Base-by-base conservation (phyloP, 345 rosid species). In the Cardamine resedifolia region DNA sequence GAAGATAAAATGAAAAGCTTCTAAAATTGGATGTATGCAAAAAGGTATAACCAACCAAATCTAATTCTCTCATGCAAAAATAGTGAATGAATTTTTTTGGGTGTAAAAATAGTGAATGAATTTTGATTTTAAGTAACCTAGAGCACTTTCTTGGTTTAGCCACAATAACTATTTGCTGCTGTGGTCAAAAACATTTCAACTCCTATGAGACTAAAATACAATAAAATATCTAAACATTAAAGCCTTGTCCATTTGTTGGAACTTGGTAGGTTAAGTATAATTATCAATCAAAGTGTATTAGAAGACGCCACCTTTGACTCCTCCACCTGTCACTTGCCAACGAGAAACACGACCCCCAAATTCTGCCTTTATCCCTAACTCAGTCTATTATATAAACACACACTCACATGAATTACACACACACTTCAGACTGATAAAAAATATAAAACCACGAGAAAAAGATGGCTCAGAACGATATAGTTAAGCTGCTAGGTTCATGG, bases 1-100 rank as follows among this genome's bases (percentile, higher is more conserved):
- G 87, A 84, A 78, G 90, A 89, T 49, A 92, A n/a, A n/a, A 84
- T 55, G 90, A 88, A 78, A 82, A 72, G 70, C 82, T 90, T 69
- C 77, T 88, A 16, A 74, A 79, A 2, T 24, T 90, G 97, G 91
- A 90, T 90, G 98, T 66, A 87, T 79, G 81, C 79, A 12, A 89
- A 83, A 83, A 86, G 6, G 30, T 27, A 27, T 27, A 4, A 5
- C 30, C 86, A 4, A 83, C 81, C 38, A 85, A 92, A 10, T 88
- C 87, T 64, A 93, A 90, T 70, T 83, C 85, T 83, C 80, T 89
- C 30, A 67, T 90, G 91, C 61, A 30, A n/a, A n/a, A n/a, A n/a
- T n/a, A n/a, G n/a, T n/a, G n/a, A n/a, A n/a, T n/a, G n/a, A n/a
- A n/a, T n/a, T n/a, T n/a, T n/a, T n/a, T n/a, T n/a, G n/a, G n/a